Conservation (phyloP, 1,139 yeast genomes). For the Arxiozyma slooffiae region DNA sequence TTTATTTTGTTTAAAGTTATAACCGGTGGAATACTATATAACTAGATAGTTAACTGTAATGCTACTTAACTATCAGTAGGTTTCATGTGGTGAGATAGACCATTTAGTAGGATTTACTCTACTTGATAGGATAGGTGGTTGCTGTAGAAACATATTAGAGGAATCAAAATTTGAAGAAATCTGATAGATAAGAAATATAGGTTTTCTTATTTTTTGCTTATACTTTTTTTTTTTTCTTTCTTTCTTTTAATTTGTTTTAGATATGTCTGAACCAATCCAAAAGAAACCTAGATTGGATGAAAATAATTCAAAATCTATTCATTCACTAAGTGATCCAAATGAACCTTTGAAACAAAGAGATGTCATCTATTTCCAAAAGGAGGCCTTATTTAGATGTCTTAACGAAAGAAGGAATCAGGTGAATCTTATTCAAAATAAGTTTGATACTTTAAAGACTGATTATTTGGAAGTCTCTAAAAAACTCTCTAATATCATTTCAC, state of each 20-base stretch:
- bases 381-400: constrained; percentile 82
- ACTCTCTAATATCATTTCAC: constrained; percentile 18
- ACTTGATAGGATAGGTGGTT: no score
- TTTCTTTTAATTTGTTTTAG: not conserved
- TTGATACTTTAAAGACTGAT: constrained; percentile 35
- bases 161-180: no score
- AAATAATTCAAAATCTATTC: not conserved
- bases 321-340: constrained; percentile 25
- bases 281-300: constrained; percentile 24
- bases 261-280: constrained; percentile 24
- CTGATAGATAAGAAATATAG: no score
- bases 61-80: no score
- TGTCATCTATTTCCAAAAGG: constrained; percentile 76
- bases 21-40: no score
- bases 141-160: no score
- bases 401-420: constrained; percentile 50
- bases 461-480: constrained; percentile 31
- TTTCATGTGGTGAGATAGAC: no score
- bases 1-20: no score
- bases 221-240: no score
- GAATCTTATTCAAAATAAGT: constrained; percentile 36
- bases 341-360: constrained; percentile 80
- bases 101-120: no score
- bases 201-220: no score
- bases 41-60: no score